Evolutionary conservation across 2,329 filamentous ascomycete species (phyloP).

Genomic region (Elsinoe australis): DNA sequence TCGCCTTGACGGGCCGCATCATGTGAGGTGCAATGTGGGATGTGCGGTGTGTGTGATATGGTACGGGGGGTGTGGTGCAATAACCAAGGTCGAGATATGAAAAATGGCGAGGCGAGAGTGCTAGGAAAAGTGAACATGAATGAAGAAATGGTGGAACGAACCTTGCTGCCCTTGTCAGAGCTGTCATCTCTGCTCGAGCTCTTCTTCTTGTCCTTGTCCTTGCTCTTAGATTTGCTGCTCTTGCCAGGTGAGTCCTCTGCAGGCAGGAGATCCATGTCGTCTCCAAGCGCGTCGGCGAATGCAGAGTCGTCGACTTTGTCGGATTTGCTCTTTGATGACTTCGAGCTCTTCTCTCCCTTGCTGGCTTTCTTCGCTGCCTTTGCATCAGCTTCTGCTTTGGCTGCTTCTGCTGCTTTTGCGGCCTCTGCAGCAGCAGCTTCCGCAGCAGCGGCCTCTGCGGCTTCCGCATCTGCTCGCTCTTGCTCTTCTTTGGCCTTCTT

Average conservation of each 20-base stretch:
- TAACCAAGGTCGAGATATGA: too few relatives aligned
- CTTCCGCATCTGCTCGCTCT: conserved; percentile 26
- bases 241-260: conserved; percentile 24
- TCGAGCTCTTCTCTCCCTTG: conserved; percentile 36
- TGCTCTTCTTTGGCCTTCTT: conserved; percentile 41
- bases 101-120: background rate
- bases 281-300: conserved; percentile 31
- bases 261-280: conserved; percentile 31
- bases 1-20: background rate
- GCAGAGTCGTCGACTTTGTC: conserved; percentile 32
- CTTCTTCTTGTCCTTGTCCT: conserved; percentile 24
- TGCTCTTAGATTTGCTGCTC: conserved; percentile 22
- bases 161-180: conserved; percentile 31
- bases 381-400: conserved; percentile 20
- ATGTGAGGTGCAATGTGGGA: conserved; percentile 2
- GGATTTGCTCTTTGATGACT: conserved; percentile 2
- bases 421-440: conserved; percentile 18
- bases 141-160: conserved; percentile 14
- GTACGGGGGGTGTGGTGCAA: too few relatives aligned
- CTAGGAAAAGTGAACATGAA: too few relatives aligned
- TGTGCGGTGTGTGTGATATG: conserved; percentile 1
- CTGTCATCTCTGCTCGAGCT: conserved; percentile 26
- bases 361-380: conserved; percentile 26
- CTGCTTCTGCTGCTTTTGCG: conserved; percentile 6
- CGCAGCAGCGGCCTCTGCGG: conserved; percentile 17